Percentiles rank a stretch among this genome's conserved stretches.
phyloP scores from a whole-genome alignment of 305 asterid genomes.

The Lippia alba region DNA sequence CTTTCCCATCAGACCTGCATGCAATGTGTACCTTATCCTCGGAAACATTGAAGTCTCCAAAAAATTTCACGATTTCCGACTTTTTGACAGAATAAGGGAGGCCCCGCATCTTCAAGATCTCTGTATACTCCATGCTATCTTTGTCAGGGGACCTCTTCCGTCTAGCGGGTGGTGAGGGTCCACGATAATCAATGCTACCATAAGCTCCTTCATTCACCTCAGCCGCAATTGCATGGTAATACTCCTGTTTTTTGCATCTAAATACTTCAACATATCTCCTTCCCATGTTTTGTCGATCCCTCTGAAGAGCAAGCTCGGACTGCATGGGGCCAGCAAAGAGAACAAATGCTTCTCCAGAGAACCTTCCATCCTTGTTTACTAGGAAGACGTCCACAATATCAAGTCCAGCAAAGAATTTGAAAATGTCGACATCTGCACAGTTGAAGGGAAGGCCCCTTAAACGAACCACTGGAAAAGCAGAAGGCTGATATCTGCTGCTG shows the following conservation, averaged over 20 bases:
- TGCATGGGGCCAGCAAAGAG: constrained; percentile 82
- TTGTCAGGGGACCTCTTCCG: constrained; percentile 81
- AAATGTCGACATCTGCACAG: constrained; percentile 74
- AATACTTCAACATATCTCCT: constrained; percentile 92
- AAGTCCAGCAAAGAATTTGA: constrained; percentile 85
- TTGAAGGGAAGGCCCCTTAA: constrained; percentile 91
- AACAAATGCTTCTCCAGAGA: constrained; percentile 89
- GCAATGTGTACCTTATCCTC: constrained; percentile 79
- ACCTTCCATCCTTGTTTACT: constrained; percentile 79
- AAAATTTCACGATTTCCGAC: constrained; percentile 69
- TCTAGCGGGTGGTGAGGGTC: constrained; percentile 61
- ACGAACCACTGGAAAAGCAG: constrained; percentile 82
- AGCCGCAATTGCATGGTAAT: constrained; percentile 82
- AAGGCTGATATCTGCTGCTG: constrained; percentile 56
- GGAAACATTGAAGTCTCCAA: constrained; percentile 61
- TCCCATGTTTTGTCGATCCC: constrained; percentile 91
- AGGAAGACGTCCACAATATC: constrained; percentile 87
- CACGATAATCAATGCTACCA: constrained; percentile 48
- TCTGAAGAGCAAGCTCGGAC: constrained; percentile 82
- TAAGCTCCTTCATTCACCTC: constrained; percentile 70
- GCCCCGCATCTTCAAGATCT: constrained; percentile 82
- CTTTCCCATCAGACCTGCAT: constrained; percentile 79
- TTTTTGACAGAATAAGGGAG: constrained; percentile 80
- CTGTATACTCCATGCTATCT: constrained; percentile 79
- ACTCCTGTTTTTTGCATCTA: constrained; percentile 89